Evolutionary conservation across 2,329 filamentous ascomycete species (phyloP), one percentile per base, ranked within the genome.

Genomic region (Thelonectria olida): DNA sequence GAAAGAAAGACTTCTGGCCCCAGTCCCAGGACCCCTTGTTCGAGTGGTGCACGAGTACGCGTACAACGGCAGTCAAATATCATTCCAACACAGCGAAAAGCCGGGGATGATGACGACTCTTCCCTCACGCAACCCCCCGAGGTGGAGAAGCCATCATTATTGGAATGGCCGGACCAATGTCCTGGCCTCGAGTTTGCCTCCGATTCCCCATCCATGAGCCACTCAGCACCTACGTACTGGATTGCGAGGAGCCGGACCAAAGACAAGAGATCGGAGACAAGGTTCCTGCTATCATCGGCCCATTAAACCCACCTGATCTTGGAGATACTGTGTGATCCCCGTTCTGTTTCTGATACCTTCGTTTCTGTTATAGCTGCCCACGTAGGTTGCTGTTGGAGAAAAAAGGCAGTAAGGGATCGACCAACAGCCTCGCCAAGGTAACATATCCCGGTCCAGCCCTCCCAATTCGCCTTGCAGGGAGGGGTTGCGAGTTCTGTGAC

Each of bases 21-120:
- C 25, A 13, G 25, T 28, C 22, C 44, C 17, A 20, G 41, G 28
- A 15, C 42, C 48, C 51, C 31, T 47, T 54, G 38, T 12, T 39
- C 45, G 20, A 20, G 50, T 17, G 25, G 31, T 31, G 27, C 7
- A 12, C 10, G 44, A 44, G 44, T 54, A 60, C 51, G 57, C 57
- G 57, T 59, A 48, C 42, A 38, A 44, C 15, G 12, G 25, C 15
- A 45, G 44, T 27, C 41, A 41, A 54, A 15, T 15, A 7, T 25
- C 51, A 38, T 59, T 50, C 56, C 50, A 59, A 17, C 27, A 23
- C 9, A 39, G 10, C 8, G 13, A 31, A 17, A 25, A 25, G 22
- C 13, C 12, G 36, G 15, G 28, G 27, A 28, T 47, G 50, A 38
- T 48, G 57, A 59, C 57, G 44, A 54, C 50, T 54, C 31, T 10